Evolutionary conservation across 495 filamentous ascomycete genomes (phyloP), one percentile per base, ranked within the genome.

Genomic region (Neurospora intermedia): DNA sequence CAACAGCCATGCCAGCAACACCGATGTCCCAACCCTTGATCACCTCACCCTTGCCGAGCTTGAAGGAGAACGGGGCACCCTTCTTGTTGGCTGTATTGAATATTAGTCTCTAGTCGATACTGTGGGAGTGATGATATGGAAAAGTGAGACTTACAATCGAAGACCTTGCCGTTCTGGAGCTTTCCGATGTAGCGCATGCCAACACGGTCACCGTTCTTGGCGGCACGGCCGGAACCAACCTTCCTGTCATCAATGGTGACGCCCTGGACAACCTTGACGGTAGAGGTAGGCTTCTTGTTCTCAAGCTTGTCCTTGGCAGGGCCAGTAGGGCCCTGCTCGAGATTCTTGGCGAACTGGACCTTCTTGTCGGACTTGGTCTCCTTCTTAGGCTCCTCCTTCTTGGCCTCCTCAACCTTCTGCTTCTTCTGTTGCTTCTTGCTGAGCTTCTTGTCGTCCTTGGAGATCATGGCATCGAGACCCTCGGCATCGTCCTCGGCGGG

Each of bases 11-110:
- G 80, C 96, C 96, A 73, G 86, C 87, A 75, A 99, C 84, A 81
- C 96, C 96, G 74, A 97, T 89, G 80, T 99, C 96, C 96, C 95
- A 98, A 76, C 96, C 96, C 88, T 97, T 94, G 85, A 99, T 98
- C 76, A 99, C 96, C 79, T 98, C 93, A 73, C 94, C 94, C 80
- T 88, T 89, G 75, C 96, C 96, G 69, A 97, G 87, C 83, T 93
- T 95, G 90, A 98, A 98, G 76, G 85, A 87, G 85, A 99, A 99
- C 23, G 96, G 94, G 84, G 94, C 92, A 76, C 96, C 96, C 85
- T 95, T 97, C 87, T 97, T 98, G 88, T 98, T 98, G 76, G 93
- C 91, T 94, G 74, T 6, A 62, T 54, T 73, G 43, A 69, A 23
- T 62, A 71, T 87, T 79, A 87, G 82, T 71, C 70, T 70, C 39